phyloP scores from a whole-genome alignment of 2,329 filamentous ascomycete species.

The Teratosphaeria nubilosa region DNA sequence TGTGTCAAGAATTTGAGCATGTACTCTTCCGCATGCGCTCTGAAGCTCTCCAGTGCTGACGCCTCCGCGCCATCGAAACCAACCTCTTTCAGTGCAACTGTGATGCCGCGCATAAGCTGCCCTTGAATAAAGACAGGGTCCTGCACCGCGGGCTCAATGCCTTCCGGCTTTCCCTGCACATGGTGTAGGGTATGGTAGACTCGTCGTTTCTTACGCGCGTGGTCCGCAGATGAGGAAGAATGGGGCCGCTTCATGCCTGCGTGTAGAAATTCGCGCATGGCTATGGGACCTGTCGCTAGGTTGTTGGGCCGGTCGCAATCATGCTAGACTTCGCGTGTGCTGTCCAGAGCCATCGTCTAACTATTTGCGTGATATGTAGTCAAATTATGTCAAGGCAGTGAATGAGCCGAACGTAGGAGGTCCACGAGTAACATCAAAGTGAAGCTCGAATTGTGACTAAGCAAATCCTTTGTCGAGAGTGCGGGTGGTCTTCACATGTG shows the following conservation, averaged over 20 bases:
- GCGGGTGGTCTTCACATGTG: too few relatives aligned
- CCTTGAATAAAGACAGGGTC: conserved; percentile 45
- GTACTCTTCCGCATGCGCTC: conserved; percentile 47
- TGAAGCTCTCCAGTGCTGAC: conserved; percentile 47
- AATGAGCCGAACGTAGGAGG: too few relatives aligned
- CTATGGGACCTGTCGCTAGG: not conserved
- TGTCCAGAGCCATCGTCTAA: not conserved
- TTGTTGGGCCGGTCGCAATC: not conserved
- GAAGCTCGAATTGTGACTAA: not conserved
- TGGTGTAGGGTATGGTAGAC: conserved; percentile 16
- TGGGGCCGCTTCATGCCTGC: conserved; percentile 7
- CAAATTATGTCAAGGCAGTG: too few relatives aligned
- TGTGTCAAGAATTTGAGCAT: conserved; percentile 45
- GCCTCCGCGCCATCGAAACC: conserved; percentile 48
- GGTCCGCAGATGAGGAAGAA: not conserved
- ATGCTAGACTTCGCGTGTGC: not conserved
- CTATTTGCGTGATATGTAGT: not conserved
- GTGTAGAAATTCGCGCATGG: conserved; percentile 4
- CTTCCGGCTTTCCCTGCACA: conserved; percentile 17
- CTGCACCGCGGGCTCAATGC: conserved; percentile 29
- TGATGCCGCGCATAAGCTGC: conserved; percentile 46
- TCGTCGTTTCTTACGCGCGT: conserved; percentile 10
- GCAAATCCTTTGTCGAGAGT: not conserved
- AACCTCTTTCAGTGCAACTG: conserved; percentile 38
- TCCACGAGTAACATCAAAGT: not conserved